Percentiles rank a stretch among this genome's conserved stretches.
phyloP scores from a whole-genome alignment of 1,139 yeast species.

The Taphrina communis region DNA sequence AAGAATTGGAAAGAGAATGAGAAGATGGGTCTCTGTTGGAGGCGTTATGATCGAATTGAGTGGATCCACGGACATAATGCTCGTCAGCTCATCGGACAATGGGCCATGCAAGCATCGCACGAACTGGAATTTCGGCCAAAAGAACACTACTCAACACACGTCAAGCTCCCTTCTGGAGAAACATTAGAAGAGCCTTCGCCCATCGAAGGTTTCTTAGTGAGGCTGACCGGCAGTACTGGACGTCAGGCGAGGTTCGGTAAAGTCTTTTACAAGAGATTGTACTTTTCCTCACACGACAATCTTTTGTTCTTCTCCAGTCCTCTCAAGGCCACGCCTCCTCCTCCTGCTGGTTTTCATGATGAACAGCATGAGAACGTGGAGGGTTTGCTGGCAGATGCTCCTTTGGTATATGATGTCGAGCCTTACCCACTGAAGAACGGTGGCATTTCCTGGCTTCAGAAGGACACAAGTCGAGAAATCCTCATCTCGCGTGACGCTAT shows the following conservation, averaged over 20 bases:
- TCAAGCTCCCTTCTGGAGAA: constrained; percentile 24
- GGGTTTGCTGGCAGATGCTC: constrained; percentile 11
- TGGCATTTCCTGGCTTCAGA: constrained; percentile 63
- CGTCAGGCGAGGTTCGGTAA: constrained; percentile 54
- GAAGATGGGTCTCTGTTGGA: constrained; percentile 64
- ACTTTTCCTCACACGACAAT: constrained; percentile 68
- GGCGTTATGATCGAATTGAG: constrained; percentile 73
- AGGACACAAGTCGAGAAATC: constrained; percentile 51
- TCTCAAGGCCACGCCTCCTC: constrained; percentile 58
- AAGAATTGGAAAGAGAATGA: constrained; percentile 49
- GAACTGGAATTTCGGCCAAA: constrained; percentile 67
- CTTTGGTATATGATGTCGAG: constrained; percentile 28
- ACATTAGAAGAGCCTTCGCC: constrained; percentile 63
- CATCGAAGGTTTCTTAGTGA: constrained; percentile 74
- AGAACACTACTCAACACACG: constrained; percentile 55
- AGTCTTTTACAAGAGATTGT: constrained; percentile 62
- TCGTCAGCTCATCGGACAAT: constrained; percentile 56
- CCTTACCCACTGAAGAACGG: constrained; percentile 59
- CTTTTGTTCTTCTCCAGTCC: constrained; percentile 66
- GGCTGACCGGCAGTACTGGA: constrained; percentile 64
- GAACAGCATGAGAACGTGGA: background rate
- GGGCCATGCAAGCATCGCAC: constrained; percentile 57
- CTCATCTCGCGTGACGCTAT: constrained; percentile 60
- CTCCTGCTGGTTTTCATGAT: constrained; percentile 14
- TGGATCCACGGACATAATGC: constrained; percentile 69